Evolutionary conservation across 2,329 filamentous ascomycete species (phyloP).

Genomic region (Claviceps pazoutovae): DNA sequence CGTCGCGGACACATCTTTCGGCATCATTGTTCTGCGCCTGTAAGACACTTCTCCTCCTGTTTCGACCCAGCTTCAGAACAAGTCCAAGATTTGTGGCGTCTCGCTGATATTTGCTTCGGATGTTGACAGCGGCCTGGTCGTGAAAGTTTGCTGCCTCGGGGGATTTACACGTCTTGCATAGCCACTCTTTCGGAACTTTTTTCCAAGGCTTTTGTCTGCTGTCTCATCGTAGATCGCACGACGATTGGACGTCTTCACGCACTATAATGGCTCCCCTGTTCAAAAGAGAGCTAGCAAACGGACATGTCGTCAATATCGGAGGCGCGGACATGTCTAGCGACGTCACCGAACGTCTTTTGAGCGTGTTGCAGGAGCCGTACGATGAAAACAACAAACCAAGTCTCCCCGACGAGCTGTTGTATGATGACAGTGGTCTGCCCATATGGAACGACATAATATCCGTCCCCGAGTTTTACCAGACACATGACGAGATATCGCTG

Average conservation of each 20-base stretch:
- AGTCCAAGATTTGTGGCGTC: not conserved
- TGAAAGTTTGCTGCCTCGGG: not conserved
- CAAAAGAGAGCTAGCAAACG: constrained; percentile 10
- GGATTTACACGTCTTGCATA: not conserved
- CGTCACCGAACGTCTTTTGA: constrained; percentile 15
- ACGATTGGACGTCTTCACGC: not conserved
- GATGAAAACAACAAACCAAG: constrained; percentile 13
- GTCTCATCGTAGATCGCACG: not conserved
- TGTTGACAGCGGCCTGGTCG: not conserved
- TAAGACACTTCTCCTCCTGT: not conserved
- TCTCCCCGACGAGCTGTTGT: constrained; percentile 27
- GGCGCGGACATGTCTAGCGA: constrained; percentile 19
- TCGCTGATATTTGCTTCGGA: not conserved
- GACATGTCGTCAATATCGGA: constrained; percentile 24
- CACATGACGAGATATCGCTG: constrained; percentile 24
- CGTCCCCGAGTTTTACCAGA: constrained; percentile 26
- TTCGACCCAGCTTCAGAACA: not conserved
- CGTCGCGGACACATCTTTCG: not conserved
- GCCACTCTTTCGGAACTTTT: too few relatives aligned
- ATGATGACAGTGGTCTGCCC: constrained; percentile 22
- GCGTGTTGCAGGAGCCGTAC: constrained; percentile 13
- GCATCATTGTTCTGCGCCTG: not conserved
- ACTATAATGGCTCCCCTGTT: not conserved
- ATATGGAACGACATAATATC: constrained; percentile 29
- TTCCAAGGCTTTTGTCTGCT: not conserved